A percentile compares a stretch with the other conserved stretches of the same genome.
These are phyloP conservation scores for Vitis hybrid DNA, from an alignment of 177 flowering plant genomes.

Conservation along the genomic window DNA sequence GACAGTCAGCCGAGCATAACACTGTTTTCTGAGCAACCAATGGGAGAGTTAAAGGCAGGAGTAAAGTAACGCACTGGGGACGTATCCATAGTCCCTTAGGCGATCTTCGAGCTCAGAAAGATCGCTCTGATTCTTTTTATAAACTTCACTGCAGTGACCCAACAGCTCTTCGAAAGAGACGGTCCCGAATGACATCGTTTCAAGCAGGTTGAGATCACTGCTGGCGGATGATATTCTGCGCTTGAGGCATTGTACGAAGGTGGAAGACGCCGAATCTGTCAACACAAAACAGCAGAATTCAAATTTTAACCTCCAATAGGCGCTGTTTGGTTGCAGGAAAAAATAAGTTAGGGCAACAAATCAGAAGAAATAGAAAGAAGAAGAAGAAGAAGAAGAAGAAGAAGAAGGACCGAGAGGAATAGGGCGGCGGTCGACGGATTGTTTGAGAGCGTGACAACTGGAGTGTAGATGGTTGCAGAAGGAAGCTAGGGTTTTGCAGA, in stretches of 20 bases:
- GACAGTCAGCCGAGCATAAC: not conserved
- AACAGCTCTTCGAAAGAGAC: constrained; percentile 89
- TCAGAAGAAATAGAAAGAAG: not conserved
- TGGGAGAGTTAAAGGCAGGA: not conserved
- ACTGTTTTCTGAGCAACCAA: not conserved
- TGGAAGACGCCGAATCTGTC: constrained; percentile 79
- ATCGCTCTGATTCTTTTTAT: constrained; percentile 54
- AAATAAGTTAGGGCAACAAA: not conserved
- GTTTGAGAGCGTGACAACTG: constrained; percentile 58
- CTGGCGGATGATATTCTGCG: constrained; percentile 49
- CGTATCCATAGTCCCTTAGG: constrained; percentile 43
- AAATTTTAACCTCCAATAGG: too few relatives aligned
- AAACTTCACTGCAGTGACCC: constrained; percentile 81
- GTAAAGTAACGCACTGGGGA: constrained; percentile 29
- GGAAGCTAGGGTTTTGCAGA: constrained; percentile 48
- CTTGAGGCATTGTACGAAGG: constrained; percentile 62
- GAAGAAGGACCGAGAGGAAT: constrained; percentile 65
- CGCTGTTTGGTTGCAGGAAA: not conserved
- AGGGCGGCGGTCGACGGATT: constrained; percentile 70
- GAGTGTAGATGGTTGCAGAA: constrained; percentile 74
- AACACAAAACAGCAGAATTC: not conserved
- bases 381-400: not conserved
- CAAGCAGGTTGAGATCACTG: constrained; percentile 65
- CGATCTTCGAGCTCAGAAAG: constrained; percentile 47
- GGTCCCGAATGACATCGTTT: constrained; percentile 77